Evolutionary conservation across 805 yeast genomes (phyloP).

Genomic region (Starmerella stellata): DNA sequence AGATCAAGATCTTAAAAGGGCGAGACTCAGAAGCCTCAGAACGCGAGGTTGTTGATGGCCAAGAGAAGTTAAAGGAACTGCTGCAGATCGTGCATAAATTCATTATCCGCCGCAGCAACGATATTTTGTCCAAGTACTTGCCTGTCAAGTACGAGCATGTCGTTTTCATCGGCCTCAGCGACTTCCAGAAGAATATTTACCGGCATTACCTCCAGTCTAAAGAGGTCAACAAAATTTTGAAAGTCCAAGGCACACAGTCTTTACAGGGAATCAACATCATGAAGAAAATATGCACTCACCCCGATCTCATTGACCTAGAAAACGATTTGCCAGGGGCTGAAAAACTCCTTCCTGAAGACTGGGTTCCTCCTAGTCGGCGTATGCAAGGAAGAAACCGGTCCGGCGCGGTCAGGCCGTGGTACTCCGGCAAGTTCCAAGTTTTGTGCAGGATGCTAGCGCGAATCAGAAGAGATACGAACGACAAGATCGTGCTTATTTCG

Average conservation of each 20-base stretch:
- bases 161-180: constrained; percentile 70
- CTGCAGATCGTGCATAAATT: constrained; percentile 67
- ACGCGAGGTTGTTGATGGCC: constrained; percentile 51
- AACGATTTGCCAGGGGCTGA: constrained; percentile 61
- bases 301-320: constrained; percentile 60
- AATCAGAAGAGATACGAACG: constrained; percentile 66
- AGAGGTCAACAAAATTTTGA: constrained; percentile 48
- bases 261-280: constrained; percentile 74
- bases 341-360: constrained; percentile 49
- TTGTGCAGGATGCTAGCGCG: constrained; percentile 67
- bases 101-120: constrained; percentile 89
- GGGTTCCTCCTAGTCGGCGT: constrained; percentile 28
- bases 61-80: constrained; percentile 47
- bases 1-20: constrained; percentile 59
- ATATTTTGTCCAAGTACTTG: constrained; percentile 75
- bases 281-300: constrained; percentile 87
- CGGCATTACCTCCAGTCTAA: constrained; percentile 61
- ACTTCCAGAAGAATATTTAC: constrained; percentile 57
- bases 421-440: constrained; percentile 72
- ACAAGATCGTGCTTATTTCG: constrained; percentile 84
- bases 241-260: constrained; percentile 49
- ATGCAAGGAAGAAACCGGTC: constrained; percentile 33
- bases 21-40: constrained; percentile 84
- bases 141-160: constrained; percentile 96
- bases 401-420: constrained; percentile 59